Evolutionary conservation across 2,329 filamentous ascomycete genomes (phyloP).

Genomic region (Scedosporium minutisporum): DNA sequence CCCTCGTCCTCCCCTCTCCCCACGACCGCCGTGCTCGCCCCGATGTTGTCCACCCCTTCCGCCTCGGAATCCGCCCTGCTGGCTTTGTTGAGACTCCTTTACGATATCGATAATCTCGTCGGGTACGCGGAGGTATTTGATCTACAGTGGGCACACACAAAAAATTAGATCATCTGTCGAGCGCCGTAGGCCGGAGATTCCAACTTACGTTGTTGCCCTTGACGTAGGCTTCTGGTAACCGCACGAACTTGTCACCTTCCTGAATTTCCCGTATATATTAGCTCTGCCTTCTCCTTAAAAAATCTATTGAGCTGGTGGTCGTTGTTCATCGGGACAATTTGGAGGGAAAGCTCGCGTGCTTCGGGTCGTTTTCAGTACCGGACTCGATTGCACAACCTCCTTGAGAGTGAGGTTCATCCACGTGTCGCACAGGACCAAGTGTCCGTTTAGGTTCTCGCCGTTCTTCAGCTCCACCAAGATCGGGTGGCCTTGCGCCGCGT

Average conservation of each 20-base stretch:
- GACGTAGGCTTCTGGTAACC: conserved; percentile 88
- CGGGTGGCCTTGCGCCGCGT: conserved; percentile 91
- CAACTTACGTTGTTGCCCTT: conserved; percentile 85
- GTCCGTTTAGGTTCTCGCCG: conserved; percentile 93
- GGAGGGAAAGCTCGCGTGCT: conserved; percentile 10
- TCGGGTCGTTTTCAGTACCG: conserved; percentile 35
- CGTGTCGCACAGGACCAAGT: conserved; percentile 92
- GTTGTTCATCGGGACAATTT: not conserved
- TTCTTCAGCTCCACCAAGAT: conserved; percentile 98
- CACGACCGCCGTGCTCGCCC: conserved; percentile 48
- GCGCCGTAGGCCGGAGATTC: not conserved
- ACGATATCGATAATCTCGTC: conserved; percentile 94
- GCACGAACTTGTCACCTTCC: conserved; percentile 90
- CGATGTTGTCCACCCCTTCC: conserved; percentile 51
- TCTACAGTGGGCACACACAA: conserved; percentile 44
- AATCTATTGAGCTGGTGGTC: not conserved
- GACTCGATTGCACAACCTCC: conserved; percentile 92
- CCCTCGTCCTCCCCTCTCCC: conserved; percentile 48
- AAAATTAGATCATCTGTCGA: not conserved
- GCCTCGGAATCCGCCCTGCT: conserved; percentile 53
- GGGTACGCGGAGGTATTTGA: conserved; percentile 94
- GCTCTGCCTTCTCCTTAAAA: not conserved
- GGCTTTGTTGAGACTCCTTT: conserved; percentile 80
- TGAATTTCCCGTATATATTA: conserved; percentile 17
- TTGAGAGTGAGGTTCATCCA: conserved; percentile 99